These are phyloP conservation scores for Aspergillus candidus DNA, from an alignment of 2,329 filamentous ascomycete genomes.

Conservation along the genomic window DNA sequence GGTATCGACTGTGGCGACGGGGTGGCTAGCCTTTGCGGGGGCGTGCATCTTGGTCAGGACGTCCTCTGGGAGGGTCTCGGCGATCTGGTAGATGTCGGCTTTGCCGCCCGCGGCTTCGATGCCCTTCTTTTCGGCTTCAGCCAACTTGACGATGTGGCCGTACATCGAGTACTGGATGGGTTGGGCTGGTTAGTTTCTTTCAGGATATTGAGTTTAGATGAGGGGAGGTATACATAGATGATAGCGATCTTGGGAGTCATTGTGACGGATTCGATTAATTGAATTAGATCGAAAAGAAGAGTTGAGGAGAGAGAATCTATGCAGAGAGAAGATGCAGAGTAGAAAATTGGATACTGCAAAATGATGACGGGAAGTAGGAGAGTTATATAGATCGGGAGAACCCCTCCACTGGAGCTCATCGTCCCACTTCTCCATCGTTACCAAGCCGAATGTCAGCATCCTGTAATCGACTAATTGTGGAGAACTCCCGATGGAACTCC, in stretches of 20 bases:
- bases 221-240: conserved; percentile 62
- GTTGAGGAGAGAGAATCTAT: conserved; percentile 1
- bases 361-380: no score
- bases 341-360: no score
- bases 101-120: conserved; percentile 80
- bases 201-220: conserved; percentile 1
- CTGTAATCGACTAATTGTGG: no score
- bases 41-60: conserved; percentile 89
- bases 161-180: conserved; percentile 76
- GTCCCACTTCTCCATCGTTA: no score
- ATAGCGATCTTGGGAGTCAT: conserved; percentile 93
- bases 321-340: no score
- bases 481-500: no score
- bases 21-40: conserved; percentile 64
- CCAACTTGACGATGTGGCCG: conserved; percentile 78
- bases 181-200: conserved; percentile 5
- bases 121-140: conserved; percentile 84
- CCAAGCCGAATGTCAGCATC: no score
- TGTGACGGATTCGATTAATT: conserved; percentile 29
- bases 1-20: conserved; percentile 53
- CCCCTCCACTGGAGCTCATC: no score
- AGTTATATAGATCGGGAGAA: no score
- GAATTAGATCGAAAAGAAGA: conserved; percentile 1
- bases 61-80: conserved; percentile 79
- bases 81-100: conserved; percentile 75